Evolutionary conservation across 331 rosid genomes (phyloP), one percentile per base, ranked within the genome.

Genomic region (Quercus lobata): DNA sequence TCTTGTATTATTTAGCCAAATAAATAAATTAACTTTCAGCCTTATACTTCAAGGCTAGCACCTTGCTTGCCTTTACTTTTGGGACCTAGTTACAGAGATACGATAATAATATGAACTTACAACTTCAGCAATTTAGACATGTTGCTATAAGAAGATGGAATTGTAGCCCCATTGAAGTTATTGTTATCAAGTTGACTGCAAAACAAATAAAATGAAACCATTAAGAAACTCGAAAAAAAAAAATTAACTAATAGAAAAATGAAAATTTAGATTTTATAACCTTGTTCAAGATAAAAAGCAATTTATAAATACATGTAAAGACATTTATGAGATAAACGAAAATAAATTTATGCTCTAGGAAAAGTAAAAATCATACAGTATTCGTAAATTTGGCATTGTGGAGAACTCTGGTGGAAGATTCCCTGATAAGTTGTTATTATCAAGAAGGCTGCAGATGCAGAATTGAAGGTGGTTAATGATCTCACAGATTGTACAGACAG

Each of bases 101-200:
- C 76, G 19, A 73, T 80, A 53, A 80, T 32, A 81, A 74, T 69
- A 34, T 58, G 71, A 58, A 89, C 99, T 93, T 92, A 95, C 98
- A 93, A 18, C 87, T 95, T 95, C 88, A 90, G 79, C 86, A 95
- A 81, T 69, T 83, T 83, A 69, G 88, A 74, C 96, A 95, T 93
- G 86, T 83, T 74, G 54, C 91, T 80, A 58, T 89, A 95, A 9
- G 94, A 34, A 73, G 68, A 83, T 19, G 99, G 99, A 85, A 95
- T 91, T 44, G 71, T 80, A 80, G 61, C 53, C 81, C 93, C 94
- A 0, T 54, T 84, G 57, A 95, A 95, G 85, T 95, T 78, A 86
- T 95, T 95, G 87, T 93, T 93, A 86, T 95, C 99, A 74, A 95
- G 88, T 84, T 95, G 99, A 75, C 99, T 96, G 93, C 91, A 87